Evolutionary conservation across 345 rosid species (phyloP), one percentile per base, ranked within the genome.

Genomic region (Erodium maritimum): DNA sequence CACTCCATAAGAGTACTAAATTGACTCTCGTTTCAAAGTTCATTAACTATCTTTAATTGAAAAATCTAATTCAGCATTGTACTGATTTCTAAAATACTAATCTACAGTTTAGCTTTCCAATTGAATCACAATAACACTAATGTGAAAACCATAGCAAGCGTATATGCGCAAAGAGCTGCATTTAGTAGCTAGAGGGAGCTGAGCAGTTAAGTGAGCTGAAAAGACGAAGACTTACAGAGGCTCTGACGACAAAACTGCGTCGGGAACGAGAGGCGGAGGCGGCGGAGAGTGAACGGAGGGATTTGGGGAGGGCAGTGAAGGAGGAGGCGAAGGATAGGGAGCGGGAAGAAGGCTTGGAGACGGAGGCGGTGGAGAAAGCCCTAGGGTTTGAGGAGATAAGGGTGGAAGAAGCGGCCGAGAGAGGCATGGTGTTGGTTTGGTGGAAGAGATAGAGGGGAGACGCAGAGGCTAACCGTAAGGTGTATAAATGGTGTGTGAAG

Each of bases 351-450:
- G 76, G 64, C 70, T 69, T 76, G 20, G 37, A 29, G 37, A 29
- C 45, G 55, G 76, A 69, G 17, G 65, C 65, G 67, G 68, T 22
- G 34, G 80, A 70, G 50, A 71, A 60, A 55, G 58, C 70, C 60
- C 70, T 56, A 12, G 90, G 58, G 56, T 78, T 67, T 8, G 83
- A 75, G 73, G 86, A 77, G 69, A 83, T 42, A 56, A 86, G 57
- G 21, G 91, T 58, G 17, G 95, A 68, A 59, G 90, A 71, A 60
- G 86, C 67, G 63, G 90, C 82, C 19, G 90, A 56, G 82, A 83
- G 79, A 52, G 96, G 91, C 96, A 85, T 88, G n/a, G n/a, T n/a
- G 54, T n/a, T 61, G 50, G 46, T 10, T 23, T 45, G 34, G 6
- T 21, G 56, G 2, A 11, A 29, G 5, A 29, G 37, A 29, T 51